Evolutionary conservation across 2,329 filamentous ascomycete genomes (phyloP), one percentile per base, ranked within the genome.

Genomic region (Sclerotinia glacialis): DNA sequence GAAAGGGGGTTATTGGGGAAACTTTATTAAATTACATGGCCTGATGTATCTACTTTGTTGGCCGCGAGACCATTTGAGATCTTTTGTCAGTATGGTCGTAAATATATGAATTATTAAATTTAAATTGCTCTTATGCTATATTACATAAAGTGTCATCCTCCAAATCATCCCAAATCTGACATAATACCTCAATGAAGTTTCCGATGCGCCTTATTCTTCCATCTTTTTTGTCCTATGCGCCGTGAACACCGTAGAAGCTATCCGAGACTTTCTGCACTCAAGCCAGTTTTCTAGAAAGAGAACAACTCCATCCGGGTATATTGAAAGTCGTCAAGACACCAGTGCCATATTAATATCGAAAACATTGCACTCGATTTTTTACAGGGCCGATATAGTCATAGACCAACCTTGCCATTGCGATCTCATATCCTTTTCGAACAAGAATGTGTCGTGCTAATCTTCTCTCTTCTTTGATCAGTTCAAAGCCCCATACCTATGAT

Each of bases 351-450:
- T 31, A 54, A 34, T 31, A n/a, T 34, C 11, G 11, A 8, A n/a
- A 12, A 4, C n/a, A 34, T 31, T 37, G 2, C 52, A 37, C 28
- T 5, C n/a, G 28, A 21, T 12, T 1, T 49, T 23, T n/a, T 54
- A n/a, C 12, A 37, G 52, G 52, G 6, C 52, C 28, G 7, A 54
- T 37, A n/a, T 54, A 54, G 52, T 54, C 52, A 54, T 54, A 54
- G 28, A 54, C 21, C 21, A 54, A 21, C 31, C 18, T 54, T n/a
- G 28, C 52, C 28, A 31, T 54, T 54, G 52, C 52, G 37, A 54
- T 54, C 28, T 54, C 52, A n/a, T 54, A 54, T n/a, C 52, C 52
- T 18, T 37, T 54, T 14, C 52, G 52, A 54, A 54, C 52, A 37
- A 54, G 52, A 54, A 54, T 54, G 11, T 37, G 52, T 3, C 52